Conservation (phyloP, 345 rosid genomes). For the Populus simonii region DNA sequence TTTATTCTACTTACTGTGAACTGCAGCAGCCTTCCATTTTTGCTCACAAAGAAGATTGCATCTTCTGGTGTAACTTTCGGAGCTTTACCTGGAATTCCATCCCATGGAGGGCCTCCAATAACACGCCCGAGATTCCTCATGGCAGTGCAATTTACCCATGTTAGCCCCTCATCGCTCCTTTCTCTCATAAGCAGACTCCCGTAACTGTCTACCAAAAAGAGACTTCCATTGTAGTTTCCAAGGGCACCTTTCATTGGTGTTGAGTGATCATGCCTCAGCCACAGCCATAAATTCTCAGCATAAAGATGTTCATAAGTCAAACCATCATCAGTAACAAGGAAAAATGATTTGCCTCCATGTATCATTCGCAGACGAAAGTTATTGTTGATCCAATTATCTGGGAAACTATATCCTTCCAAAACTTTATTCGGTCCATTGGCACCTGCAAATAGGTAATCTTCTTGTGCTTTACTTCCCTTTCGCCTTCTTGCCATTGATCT, state of each 20-base stretch:
- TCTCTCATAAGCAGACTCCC: slow-evolving; percentile 58
- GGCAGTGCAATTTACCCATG: slow-evolving; percentile 64
- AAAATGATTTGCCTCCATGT: slow-evolving; percentile 55
- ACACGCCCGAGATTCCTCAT: slow-evolving; percentile 52
- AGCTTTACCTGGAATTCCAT: slow-evolving; percentile 48
- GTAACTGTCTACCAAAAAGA: slow-evolving; percentile 49
- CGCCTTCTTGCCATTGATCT: slow-evolving; percentile 47
- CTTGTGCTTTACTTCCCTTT: slow-evolving; percentile 40
- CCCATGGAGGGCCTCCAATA: slow-evolving; percentile 66
- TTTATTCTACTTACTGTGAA: slow-evolving; percentile 48
- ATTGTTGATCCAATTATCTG: slow-evolving; percentile 39
- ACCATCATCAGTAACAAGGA: slow-evolving; percentile 52
- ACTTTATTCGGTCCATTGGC: slow-evolving; percentile 4
- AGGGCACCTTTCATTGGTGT: slow-evolving; percentile 53
- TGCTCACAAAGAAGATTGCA: slow-evolving; percentile 64
- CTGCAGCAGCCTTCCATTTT: slow-evolving; percentile 54
- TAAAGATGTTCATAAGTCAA: slow-evolving; percentile 57
- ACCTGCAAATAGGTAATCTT: slow-evolving; percentile 39
- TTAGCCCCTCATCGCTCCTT: slow-evolving; percentile 42
- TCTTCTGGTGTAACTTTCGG: slow-evolving; percentile 51
- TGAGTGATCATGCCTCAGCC: slow-evolving; percentile 66
- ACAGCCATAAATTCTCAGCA: slow-evolving; percentile 57
- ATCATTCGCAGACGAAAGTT: slow-evolving; percentile 54
- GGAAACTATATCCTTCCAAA: slow-evolving; percentile 25
- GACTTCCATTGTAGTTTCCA: slow-evolving; percentile 66